phyloP scores from a whole-genome alignment of 768 basidiomycete species.

The Suillus lakei region DNA sequence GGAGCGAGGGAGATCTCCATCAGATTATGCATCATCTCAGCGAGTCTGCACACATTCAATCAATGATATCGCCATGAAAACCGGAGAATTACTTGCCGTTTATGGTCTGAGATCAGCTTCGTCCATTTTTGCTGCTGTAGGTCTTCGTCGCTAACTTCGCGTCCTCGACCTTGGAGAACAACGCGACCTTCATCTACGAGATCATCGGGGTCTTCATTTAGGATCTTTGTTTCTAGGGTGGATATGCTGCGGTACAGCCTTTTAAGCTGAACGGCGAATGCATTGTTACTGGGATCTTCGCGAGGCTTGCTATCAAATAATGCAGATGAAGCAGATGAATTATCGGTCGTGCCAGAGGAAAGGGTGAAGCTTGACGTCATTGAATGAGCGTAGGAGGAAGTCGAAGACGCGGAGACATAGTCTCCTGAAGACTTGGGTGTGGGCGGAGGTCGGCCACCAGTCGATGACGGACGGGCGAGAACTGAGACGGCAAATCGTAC shows the following conservation, averaged over 20 bases:
- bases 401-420: constrained; percentile 74
- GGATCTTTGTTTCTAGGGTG: constrained; percentile 75
- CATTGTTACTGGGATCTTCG: constrained; percentile 64
- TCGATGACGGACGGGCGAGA: constrained; percentile 51
- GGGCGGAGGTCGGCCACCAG: constrained; percentile 46
- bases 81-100: constrained; percentile 62
- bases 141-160: constrained; percentile 52
- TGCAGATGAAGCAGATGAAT: constrained; percentile 73
- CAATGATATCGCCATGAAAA: constrained; percentile 11
- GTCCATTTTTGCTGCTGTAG: constrained; percentile 79
- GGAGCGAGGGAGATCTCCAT: constrained; percentile 86
- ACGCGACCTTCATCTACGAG: constrained; percentile 46
- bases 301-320: constrained; percentile 62
- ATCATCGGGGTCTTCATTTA: constrained; percentile 63
- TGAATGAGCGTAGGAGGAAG: constrained; percentile 75
- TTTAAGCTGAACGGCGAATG: constrained; percentile 78
- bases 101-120: constrained; percentile 77
- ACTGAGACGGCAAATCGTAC: constrained; percentile 69
- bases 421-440: constrained; percentile 70
- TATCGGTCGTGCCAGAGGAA: constrained; percentile 74
- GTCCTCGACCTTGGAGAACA: constrained; percentile 38
- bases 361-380: constrained; percentile 71
- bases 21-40: constrained; percentile 88
- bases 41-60: constrained; percentile 60
- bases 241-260: constrained; percentile 84